These are phyloP conservation scores for Sugiyamaella floridensis DNA, from an alignment of 805 yeast genomes.

Conservation along the genomic window DNA sequence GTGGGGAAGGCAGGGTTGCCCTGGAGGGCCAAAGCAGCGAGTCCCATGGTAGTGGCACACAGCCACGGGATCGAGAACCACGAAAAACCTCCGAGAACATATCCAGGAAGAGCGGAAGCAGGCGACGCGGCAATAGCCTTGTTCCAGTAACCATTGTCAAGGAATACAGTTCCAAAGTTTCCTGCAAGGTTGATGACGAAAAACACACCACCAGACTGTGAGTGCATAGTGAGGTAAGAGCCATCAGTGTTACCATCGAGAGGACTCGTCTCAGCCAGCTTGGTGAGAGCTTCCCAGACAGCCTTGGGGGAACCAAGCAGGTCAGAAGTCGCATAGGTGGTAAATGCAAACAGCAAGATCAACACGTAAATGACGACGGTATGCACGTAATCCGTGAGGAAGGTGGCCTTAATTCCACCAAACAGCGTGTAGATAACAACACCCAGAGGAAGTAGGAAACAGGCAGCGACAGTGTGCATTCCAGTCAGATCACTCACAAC, in stretches of 20 bases:
- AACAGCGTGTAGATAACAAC: slow-evolving; percentile 66
- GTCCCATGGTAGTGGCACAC: slow-evolving; percentile 76
- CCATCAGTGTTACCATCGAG: slow-evolving; percentile 78
- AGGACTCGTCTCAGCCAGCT: slow-evolving; percentile 51
- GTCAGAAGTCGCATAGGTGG: slow-evolving; percentile 64
- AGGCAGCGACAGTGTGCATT: slow-evolving; percentile 71
- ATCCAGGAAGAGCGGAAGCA: slow-evolving; percentile 79
- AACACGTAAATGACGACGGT: slow-evolving; percentile 75
- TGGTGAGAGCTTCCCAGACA: slow-evolving; percentile 68
- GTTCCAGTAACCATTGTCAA: slow-evolving; percentile 84
- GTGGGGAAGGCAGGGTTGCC: slow-evolving; percentile 68
- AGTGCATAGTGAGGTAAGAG: slow-evolving; percentile 80
- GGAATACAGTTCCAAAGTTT: slow-evolving; percentile 80
- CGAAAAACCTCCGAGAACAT: slow-evolving; percentile 78
- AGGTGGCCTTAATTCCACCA: slow-evolving; percentile 81
- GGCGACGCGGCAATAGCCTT: slow-evolving; percentile 85
- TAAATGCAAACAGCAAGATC: slow-evolving; percentile 73
- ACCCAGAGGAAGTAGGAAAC: slow-evolving; percentile 76
- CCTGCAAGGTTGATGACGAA: slow-evolving; percentile 84
- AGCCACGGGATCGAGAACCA: slow-evolving; percentile 90
- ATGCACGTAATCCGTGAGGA: slow-evolving; percentile 71
- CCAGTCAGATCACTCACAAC: slow-evolving; percentile 77
- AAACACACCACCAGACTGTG: slow-evolving; percentile 81
- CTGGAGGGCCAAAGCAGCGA: slow-evolving; percentile 75
- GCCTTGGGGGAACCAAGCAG: slow-evolving; percentile 73